Evolutionary conservation across 1,139 yeast species (phyloP).

Genomic region (Zygosaccharomyces pseudobailii): DNA sequence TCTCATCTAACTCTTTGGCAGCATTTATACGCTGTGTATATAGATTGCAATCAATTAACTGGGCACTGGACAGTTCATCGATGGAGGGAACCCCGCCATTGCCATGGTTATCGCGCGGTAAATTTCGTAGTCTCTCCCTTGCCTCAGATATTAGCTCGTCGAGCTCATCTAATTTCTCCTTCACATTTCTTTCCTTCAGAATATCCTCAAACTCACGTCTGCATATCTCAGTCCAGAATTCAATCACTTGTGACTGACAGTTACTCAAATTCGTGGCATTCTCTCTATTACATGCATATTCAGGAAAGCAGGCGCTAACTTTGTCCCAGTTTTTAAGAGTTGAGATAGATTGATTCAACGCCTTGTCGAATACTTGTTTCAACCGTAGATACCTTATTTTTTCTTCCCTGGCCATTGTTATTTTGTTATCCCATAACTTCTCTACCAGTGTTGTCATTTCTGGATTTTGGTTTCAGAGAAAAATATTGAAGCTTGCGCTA

Average conservation of each 20-base stretch:
- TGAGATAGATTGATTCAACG: constrained; percentile 60
- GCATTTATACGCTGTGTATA: constrained; percentile 32
- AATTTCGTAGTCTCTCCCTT: constrained; percentile 29
- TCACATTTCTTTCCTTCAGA: constrained; percentile 56
- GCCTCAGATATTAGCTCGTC: constrained; percentile 64
- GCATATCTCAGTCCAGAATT: constrained; percentile 57
- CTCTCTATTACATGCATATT: constrained; percentile 44
- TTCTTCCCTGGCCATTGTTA: constrained; percentile 11
- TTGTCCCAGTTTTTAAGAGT: constrained; percentile 58
- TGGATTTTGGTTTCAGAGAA: background rate
- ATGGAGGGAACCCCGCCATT: constrained; percentile 18
- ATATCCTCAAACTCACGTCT: constrained; percentile 62
- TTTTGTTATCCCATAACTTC: background rate
- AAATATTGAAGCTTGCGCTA: background rate
- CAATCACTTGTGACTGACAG: constrained; percentile 57
- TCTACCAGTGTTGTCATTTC: background rate
- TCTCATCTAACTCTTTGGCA: constrained; percentile 26
- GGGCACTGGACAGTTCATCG: constrained; percentile 35
- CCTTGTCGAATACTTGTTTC: constrained; percentile 54
- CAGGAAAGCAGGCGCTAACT: constrained; percentile 63
- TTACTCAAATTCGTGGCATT: constrained; percentile 51
- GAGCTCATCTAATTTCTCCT: constrained; percentile 53
- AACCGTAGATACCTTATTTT: constrained; percentile 50
- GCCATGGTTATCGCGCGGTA: constrained; percentile 5
- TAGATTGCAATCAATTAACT: constrained; percentile 35